Evolutionary conservation across 1,284 basidiomycete species (phyloP), one percentile per base, ranked within the genome.

Genomic region (Porodaedalea pini): DNA sequence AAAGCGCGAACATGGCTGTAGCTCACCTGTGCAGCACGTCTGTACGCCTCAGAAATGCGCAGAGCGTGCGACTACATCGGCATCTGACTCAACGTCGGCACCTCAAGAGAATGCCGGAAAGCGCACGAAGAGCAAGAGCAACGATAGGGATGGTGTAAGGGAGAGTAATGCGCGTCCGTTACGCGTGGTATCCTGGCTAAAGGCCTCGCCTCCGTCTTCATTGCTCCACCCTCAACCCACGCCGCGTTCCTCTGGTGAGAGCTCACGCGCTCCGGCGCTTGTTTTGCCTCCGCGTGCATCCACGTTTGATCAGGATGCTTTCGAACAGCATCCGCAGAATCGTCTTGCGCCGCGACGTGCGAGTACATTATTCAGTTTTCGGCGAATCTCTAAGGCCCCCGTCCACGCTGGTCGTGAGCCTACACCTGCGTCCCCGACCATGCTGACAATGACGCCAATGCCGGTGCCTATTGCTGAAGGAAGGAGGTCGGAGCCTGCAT

Each of bases 41-140:
- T 54, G 51, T 27, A 44, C 51, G 27, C 41, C 51, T n/a, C 27
- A 44, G 17, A 41, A 44, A 17, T 54, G 51, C 39, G 15, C 51
- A 34, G 44, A 54, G 3, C 40, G 27, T 15, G 51, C 51, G n/a
- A 44, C 27, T 25, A 36, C 40, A 17, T 54, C 51, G 3, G 29
- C 51, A 4, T 31, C 31, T 21, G 25, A 19, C 6, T 17, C 36
- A 19, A 6, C 51, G 11, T 51, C 48, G 31, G n/a, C 25, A 13
- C 8, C 40, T 34, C 23, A 31, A 32, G 45, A 29, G 27, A 43
- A 41, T 32, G 31, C 45, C 45, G 45, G 31, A 25, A 47, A 54
- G 51, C 25, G 6, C n/a, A 34, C n/a, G 43, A 37, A 23, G 32
- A 31, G 34, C 50, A 50, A 47, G 29, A 51, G 19, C 21, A 47